Base-by-base conservation (phyloP, 2,329 filamentous ascomycete genomes). In the Achaetomium macrosporum region DNA sequence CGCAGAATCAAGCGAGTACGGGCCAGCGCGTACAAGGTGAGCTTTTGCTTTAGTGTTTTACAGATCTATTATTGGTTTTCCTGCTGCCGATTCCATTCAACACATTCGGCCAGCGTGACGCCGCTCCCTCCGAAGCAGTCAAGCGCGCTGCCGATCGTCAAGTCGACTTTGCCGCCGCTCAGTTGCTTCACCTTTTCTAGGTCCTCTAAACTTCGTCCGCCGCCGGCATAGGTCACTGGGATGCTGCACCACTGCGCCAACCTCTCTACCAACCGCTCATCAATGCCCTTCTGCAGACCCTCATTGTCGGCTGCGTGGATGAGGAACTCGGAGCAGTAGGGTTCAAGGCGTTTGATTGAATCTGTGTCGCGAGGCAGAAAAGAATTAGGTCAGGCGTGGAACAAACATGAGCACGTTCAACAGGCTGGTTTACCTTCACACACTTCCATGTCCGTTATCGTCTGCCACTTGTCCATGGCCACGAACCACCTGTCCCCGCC, bases 381-480 rank as follows among this genome's bases (percentile, higher is more conserved):
- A 36, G 11, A n/a, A 49, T 13, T 12, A 16, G 9, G 7, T 25
- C 25, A 7, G 25, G 25, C 25, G 25, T 42, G 29, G 29, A 43
- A 25, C 36, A n/a, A 43, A 60, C 70, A 15, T 15, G 35, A 25
- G 25, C 25, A 25, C 4, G 7, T 25, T 37, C 15, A n/a, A 37
- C n/a, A 6, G 35, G 7, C 56, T 71, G 90, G 61, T 69, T 57
- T 72, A 91, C 92, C 88, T 77, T 88, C 76, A 58, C 85, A 92
- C 59, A 99, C 83, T 67, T 96, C 90, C 84, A 96, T 95, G 64
- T 96, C 89, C 1, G 93, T 97, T 51, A 97, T 85, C 1, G 90
- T 96, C 76, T 97, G 93, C 93, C 93, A 99, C 69, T 95, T 95
- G 71, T 99, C 89, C 86, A 95, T 99, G 51, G 93, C 92, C n/a